Conservation (phyloP, 768 basidiomycete genomes). For the Mycena capillaripes region DNA sequence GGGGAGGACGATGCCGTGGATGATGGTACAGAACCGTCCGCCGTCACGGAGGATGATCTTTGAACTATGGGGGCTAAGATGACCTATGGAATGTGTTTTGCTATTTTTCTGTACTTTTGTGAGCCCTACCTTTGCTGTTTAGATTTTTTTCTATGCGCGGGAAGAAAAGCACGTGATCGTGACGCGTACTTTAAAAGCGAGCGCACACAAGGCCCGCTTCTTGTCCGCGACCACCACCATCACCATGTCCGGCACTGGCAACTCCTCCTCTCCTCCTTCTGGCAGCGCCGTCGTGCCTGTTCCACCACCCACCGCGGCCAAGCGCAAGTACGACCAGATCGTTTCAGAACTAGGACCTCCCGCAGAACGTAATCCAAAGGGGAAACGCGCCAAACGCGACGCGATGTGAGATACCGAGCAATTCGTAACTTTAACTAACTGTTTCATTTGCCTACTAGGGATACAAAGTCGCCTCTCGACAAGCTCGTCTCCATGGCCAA, state of each 20-base stretch:
- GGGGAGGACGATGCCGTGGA: too few species aligned
- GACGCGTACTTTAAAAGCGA: not conserved
- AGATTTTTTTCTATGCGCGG: not conserved
- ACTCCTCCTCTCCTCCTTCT: not conserved
- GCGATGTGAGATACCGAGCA: not conserved
- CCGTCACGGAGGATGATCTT: not conserved
- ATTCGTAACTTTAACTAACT: not conserved
- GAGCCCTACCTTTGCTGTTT: too few species aligned
- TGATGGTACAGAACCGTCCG: too few species aligned
- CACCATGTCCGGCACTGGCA: not conserved
- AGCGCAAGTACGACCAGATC: conserved; percentile 4
- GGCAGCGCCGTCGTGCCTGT: not conserved
- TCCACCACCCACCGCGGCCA: not conserved
- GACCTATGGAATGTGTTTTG: not conserved
- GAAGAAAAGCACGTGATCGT: conserved; percentile 1
- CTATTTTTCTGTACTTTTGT: not conserved
- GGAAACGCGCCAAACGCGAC: not conserved
- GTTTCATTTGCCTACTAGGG: not conserved
- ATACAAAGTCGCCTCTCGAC: not conserved
- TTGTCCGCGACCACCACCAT: conserved; percentile 7
- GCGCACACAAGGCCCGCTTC: not conserved
- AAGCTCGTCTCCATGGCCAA: not conserved
- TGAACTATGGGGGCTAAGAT: not conserved
- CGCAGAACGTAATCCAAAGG: too few species aligned
- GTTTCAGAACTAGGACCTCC: not conserved